Base-by-base conservation (phyloP, 2,329 filamentous ascomycete genomes). In the Cladophialophora carrionii region DNA sequence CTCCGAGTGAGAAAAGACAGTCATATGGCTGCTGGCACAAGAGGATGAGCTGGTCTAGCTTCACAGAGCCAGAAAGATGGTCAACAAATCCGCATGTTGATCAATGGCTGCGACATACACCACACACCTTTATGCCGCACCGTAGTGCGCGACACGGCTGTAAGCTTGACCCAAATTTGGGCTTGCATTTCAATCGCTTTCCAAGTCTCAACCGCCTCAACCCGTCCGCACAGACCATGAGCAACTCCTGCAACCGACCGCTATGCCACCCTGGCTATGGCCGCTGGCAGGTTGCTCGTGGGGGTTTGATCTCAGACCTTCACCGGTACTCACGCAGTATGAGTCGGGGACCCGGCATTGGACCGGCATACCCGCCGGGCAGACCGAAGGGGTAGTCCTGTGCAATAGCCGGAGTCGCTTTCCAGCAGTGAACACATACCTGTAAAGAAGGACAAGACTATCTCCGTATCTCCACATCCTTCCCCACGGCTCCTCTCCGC, bases 401-500 rank as follows among this genome's bases (percentile, higher is more conserved):
- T 43, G 14, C n/a, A 43, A 43, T 43, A 43, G 37, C 37, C 37
- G 37, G n/a, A 43, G 17, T 43, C 37, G 17, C 37, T 14, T 2
- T 20, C 37, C 5, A 43, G 7, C 37, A 6, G 8, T 43, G 37
- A 20, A 43, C 37, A 43, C 37, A 41, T n/a, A n/a, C 5, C 37
- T 41, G 37, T 41, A 41, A 43, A 43, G 37, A 43, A n/a, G 17
- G 7, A 43, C 37, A 43, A 29, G 6, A 6, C 26, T 29, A 29
- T 29, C 26, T 29, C 26, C 37, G 6, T 32, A 29, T 20, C 57
- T 60, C 57, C 57, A 41, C 46, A 52, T 48, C 7, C 2, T 43
- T n/a, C 57, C 57, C 48, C 57, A 60, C 57, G 57, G 57, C 8
- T 14, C 37, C 20, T 60, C 31, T 22, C 57, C 57, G 57, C 26